Percentiles rank a stretch among this genome's conserved stretches.
Evolutionary conservation across 768 basidiomycete genomes (phyloP).

Genomic region (Russula virescens): DNA sequence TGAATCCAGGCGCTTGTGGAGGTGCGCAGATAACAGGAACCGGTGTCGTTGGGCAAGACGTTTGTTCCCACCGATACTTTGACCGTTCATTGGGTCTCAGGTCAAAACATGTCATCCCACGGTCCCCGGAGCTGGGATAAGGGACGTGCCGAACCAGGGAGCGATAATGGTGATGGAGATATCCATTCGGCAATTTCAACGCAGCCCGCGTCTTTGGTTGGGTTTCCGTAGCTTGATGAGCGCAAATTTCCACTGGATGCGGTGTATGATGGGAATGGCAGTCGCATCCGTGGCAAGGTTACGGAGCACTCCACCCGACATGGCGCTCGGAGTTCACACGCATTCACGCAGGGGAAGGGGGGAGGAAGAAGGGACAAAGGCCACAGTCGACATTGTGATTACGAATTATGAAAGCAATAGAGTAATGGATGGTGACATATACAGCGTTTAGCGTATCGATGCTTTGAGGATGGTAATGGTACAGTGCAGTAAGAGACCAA

Average conservation of each 20-base stretch:
- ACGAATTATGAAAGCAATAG: conserved; percentile 15
- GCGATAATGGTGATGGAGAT: background rate
- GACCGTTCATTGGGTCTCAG: conserved; percentile 4
- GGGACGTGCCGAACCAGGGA: background rate
- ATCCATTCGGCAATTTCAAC: conserved; percentile 7
- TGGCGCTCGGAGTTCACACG: conserved; percentile 14
- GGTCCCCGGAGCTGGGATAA: conserved; percentile 5
- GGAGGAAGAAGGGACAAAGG: background rate
- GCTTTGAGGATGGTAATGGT: conserved; percentile 19
- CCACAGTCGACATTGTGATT: conserved; percentile 1
- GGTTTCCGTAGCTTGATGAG: conserved; percentile 5
- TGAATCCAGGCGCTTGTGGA: conserved; percentile 4
- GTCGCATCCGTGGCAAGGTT: conserved; percentile 4
- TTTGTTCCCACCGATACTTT: conserved; percentile 5
- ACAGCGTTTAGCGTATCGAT: conserved; percentile 21
- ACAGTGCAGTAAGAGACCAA: conserved; percentile 20
- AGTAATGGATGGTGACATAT: conserved; percentile 14
- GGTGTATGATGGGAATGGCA: conserved; percentile 6
- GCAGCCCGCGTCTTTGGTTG: background rate
- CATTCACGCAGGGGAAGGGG: background rate
- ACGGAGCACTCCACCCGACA: background rate
- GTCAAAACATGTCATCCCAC: conserved; percentile 12
- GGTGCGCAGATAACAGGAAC: conserved; percentile 4
- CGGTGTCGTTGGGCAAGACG: background rate
- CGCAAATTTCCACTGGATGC: background rate